These are phyloP conservation scores for Leucoagaricus sp. DNA, from an alignment of 1,284 basidiomycete species.

Conservation along the genomic window DNA sequence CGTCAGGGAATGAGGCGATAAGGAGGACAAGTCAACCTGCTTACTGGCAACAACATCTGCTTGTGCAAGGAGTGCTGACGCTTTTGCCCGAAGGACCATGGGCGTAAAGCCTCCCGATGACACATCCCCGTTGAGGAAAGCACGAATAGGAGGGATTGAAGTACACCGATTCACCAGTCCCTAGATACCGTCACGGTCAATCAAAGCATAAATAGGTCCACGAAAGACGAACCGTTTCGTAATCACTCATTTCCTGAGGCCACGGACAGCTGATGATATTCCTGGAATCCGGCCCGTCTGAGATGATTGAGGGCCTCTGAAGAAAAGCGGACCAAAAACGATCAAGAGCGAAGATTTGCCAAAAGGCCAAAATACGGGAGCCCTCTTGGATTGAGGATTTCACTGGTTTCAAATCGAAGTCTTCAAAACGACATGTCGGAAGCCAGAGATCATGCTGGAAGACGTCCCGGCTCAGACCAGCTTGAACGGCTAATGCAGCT, in stretches of 20 bases:
- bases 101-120: constrained; percentile 60
- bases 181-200: constrained; percentile 33
- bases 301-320: constrained; percentile 55
- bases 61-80: constrained; percentile 70
- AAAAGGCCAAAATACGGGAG: constrained; percentile 68
- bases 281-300: constrained; percentile 46
- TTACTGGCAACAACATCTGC: constrained; percentile 60
- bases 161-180: constrained; percentile 53
- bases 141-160: constrained; percentile 56
- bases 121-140: constrained; percentile 62
- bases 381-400: constrained; percentile 57
- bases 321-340: constrained; percentile 66
- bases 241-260: constrained; percentile 61
- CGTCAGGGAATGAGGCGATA: constrained; percentile 15
- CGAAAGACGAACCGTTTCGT: constrained; percentile 49
- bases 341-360: constrained; percentile 71
- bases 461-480: constrained; percentile 58
- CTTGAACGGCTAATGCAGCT: constrained; percentile 65
- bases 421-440: constrained; percentile 34
- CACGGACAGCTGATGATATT: constrained; percentile 64
- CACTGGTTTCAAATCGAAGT: constrained; percentile 55
- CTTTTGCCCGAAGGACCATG: constrained; percentile 67
- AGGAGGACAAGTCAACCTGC: constrained; percentile 54
- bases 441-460: constrained; percentile 36
- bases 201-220: constrained; percentile 6